Percentiles rank a stretch among this genome's conserved stretches.
Conservation (phyloP, 129 eudicot species). For the Chrysanthemum makinoi region DNA sequence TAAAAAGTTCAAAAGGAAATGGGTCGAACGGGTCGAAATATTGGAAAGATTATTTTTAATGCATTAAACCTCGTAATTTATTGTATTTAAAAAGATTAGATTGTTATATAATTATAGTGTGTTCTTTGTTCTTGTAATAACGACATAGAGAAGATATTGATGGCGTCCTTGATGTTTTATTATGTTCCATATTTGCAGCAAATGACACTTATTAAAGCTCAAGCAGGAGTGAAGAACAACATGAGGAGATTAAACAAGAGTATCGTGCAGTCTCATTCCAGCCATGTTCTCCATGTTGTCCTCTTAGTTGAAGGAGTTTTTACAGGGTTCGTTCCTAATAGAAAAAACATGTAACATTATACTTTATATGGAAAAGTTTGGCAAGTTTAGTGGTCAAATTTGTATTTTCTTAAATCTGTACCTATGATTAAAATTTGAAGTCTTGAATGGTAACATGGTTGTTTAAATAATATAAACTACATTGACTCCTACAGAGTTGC, state of each 20-base stretch:
- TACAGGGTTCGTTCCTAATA: too few relatives aligned
- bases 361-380: too few relatives aligned
- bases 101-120: neutral
- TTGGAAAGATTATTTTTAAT: neutral
- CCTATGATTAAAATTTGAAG: too few relatives aligned
- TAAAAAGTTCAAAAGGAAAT: neutral
- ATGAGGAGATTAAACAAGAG: constrained; percentile 75
- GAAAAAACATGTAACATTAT: too few relatives aligned
- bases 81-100: neutral
- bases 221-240: constrained; percentile 79
- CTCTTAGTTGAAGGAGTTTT: constrained; percentile 30
- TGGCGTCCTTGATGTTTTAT: neutral
- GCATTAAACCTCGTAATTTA: neutral
- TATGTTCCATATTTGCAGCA: constrained; percentile 39
- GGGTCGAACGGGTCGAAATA: neutral
- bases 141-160: neutral
- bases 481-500: too few relatives aligned
- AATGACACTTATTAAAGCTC: constrained; percentile 77
- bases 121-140: neutral
- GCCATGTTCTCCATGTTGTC: constrained; percentile 68
- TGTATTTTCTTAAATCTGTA: too few relatives aligned
- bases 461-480: too few relatives aligned
- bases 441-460: too few relatives aligned
- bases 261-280: constrained; percentile 59
- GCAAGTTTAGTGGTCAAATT: too few relatives aligned